phyloP scores from a whole-genome alignment of 1,284 basidiomycete genomes.

The Sphaerobolus stellatus region DNA sequence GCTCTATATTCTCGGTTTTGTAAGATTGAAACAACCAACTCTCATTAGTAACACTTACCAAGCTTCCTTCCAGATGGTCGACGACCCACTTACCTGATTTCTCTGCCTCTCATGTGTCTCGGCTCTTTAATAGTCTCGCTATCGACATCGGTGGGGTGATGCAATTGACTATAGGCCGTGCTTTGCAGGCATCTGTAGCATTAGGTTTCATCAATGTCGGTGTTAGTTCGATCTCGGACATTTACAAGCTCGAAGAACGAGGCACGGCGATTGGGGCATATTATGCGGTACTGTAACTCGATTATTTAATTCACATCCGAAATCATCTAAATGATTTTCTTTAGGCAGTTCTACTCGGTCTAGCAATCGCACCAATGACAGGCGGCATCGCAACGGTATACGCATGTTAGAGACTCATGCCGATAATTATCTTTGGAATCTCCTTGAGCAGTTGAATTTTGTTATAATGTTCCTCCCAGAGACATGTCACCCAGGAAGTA shows the following conservation, averaged over 20 bases:
- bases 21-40: conserved; percentile 24
- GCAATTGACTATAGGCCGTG: conserved; percentile 57
- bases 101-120: conserved; percentile 57
- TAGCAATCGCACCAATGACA: conserved; percentile 34
- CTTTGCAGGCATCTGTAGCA: conserved; percentile 63
- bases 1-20: conserved; percentile 54
- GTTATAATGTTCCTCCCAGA: conserved; percentile 56
- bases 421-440: not conserved
- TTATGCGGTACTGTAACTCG: conserved; percentile 42
- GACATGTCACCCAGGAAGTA: conserved; percentile 57
- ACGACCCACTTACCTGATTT: conserved; percentile 56
- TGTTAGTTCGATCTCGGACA: conserved; percentile 61
- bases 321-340: not conserved
- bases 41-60: conserved; percentile 1
- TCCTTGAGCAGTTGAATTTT: not conserved
- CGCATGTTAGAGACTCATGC: conserved; percentile 64
- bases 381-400: conserved; percentile 51
- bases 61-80: conserved; percentile 50
- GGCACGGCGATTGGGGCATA: conserved; percentile 64
- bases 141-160: conserved; percentile 42
- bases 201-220: conserved; percentile 56
- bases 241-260: conserved; percentile 59
- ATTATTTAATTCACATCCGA: not conserved
- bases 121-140: conserved; percentile 62
- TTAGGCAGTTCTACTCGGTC: conserved; percentile 19